Percentiles rank a stretch among this genome's conserved stretches.
Evolutionary conservation across 768 basidiomycete species (phyloP).

Genomic region (Tulasnella sp.): DNA sequence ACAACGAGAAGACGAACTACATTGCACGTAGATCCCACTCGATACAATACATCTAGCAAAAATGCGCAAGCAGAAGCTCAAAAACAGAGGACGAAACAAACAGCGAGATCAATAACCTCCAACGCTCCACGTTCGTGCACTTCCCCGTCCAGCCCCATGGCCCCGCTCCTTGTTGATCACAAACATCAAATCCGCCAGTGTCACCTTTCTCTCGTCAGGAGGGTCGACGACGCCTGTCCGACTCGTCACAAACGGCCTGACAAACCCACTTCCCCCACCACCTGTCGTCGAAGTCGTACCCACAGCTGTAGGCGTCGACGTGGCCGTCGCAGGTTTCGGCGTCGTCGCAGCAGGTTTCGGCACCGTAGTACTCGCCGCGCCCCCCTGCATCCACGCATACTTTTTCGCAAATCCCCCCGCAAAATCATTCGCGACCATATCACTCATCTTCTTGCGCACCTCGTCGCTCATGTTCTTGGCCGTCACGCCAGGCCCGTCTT

Average conservation of each 20-base stretch:
- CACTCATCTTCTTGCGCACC: slow-evolving; percentile 82
- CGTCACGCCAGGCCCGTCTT: slow-evolving; percentile 71
- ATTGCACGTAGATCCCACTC: too few relatives aligned
- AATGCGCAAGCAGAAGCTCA: too few relatives aligned
- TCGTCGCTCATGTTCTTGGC: slow-evolving; percentile 87
- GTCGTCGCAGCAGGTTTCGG: slow-evolving; percentile 23
- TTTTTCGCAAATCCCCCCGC: slow-evolving; percentile 61
- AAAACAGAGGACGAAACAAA: too few relatives aligned
- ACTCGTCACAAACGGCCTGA: slow-evolving; percentile 5
- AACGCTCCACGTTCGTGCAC: slow-evolving; percentile 50
- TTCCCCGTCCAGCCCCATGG: slow-evolving; percentile 68
- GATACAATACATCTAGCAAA: too few relatives aligned
- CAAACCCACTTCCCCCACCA: slow-evolving; percentile 14
- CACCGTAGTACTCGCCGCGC: slow-evolving; percentile 26
- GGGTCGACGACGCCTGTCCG: slow-evolving; percentile 34
- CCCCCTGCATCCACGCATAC: slow-evolving; percentile 81
- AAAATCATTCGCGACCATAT: slow-evolving; percentile 77
- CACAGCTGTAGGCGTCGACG: slow-evolving; percentile 27
- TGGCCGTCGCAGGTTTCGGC: slow-evolving; percentile 22
- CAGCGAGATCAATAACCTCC: background rate
- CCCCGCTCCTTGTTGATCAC: slow-evolving; percentile 72
- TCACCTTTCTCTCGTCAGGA: slow-evolving; percentile 47
- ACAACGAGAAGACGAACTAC: too few relatives aligned
- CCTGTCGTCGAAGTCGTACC: slow-evolving; percentile 2
- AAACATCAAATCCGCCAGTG: slow-evolving; percentile 72